These are phyloP conservation scores for Fusarium equiseti DNA, from an alignment of 2,329 filamentous ascomycete genomes.

Conservation along the genomic window DNA sequence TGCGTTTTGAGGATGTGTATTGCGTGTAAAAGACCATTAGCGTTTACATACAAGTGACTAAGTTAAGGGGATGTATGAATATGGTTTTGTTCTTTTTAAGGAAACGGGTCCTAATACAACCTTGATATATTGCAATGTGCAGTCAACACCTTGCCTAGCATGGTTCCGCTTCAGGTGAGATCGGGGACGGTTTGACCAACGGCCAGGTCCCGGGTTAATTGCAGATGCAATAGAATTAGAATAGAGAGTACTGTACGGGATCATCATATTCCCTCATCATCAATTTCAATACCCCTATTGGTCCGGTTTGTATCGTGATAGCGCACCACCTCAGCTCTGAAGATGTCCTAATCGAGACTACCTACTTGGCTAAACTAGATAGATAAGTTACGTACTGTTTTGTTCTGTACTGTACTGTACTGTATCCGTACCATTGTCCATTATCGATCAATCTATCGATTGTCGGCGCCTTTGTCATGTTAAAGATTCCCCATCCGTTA, in stretches of 20 bases:
- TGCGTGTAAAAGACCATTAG: slow-evolving; percentile 20
- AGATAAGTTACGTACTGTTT: neutral
- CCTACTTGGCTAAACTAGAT: neutral
- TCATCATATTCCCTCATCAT: slow-evolving; percentile 20
- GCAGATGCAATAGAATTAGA: slow-evolving; percentile 27
- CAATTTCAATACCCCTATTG: slow-evolving; percentile 19
- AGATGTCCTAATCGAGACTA: slow-evolving; percentile 33
- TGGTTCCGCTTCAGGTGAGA: slow-evolving; percentile 48
- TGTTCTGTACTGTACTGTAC: neutral
- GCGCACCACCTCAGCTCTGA: slow-evolving; percentile 41
- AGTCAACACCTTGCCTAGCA: slow-evolving; percentile 33
- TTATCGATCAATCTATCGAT: slow-evolving; percentile 3
- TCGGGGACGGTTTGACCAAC: slow-evolving; percentile 41
- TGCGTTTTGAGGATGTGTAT: slow-evolving; percentile 6
- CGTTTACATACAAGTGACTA: slow-evolving; percentile 8
- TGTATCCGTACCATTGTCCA: neutral
- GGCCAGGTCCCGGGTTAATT: slow-evolving; percentile 41
- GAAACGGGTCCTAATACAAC: slow-evolving; percentile 41
- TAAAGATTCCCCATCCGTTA: slow-evolving; percentile 22
- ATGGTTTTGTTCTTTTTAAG: slow-evolving; percentile 40
- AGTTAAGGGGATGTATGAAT: slow-evolving; percentile 19
- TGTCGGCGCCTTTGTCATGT: neutral
- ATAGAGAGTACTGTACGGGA: slow-evolving; percentile 19
- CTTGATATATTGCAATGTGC: slow-evolving; percentile 6
- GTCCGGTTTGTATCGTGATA: slow-evolving; percentile 27